A percentile compares a stretch with the other conserved stretches of the same genome.
These are phyloP conservation scores for Leccinum disarticulatum DNA, from an alignment of 768 basidiomycete genomes.

Conservation along the genomic window DNA sequence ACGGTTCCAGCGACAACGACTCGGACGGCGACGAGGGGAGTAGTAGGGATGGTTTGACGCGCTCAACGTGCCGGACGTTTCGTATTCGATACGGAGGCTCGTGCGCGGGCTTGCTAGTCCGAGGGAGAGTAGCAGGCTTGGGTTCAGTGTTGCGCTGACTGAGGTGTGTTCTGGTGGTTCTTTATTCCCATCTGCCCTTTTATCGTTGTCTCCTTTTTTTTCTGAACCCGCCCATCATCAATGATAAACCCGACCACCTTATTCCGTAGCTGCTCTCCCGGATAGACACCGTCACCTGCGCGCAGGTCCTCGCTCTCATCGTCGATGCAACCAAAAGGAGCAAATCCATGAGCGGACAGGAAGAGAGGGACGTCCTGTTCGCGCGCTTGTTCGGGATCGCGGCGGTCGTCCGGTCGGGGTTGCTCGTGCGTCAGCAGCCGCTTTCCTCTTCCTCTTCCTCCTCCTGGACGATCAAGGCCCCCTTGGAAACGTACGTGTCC, in stretches of 20 bases:
- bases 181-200: not conserved
- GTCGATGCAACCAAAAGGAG: constrained; percentile 67
- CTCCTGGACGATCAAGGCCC: constrained; percentile 38
- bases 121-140: constrained; percentile 88
- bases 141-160: constrained; percentile 94
- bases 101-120: constrained; percentile 89
- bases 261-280: constrained; percentile 70
- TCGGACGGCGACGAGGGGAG: constrained; percentile 20
- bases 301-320: constrained; percentile 75
- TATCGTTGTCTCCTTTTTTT: not conserved
- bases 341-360: constrained; percentile 82
- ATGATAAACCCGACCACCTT: not conserved
- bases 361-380: constrained; percentile 91
- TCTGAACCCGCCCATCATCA: not conserved
- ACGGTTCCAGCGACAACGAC: constrained; percentile 34
- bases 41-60: constrained; percentile 48
- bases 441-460: constrained; percentile 35
- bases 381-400: constrained; percentile 90
- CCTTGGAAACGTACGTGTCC: constrained; percentile 54
- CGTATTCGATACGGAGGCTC: constrained; percentile 87
- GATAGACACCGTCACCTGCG: constrained; percentile 72
- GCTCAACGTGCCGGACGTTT: constrained; percentile 85
- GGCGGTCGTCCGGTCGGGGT: constrained; percentile 80
- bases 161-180: constrained; percentile 59
- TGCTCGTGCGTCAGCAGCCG: constrained; percentile 64